These are phyloP conservation scores for Triticum monococcum DNA, from an alignment of 176 grass and related monocot species.

Conservation along the genomic window DNA sequence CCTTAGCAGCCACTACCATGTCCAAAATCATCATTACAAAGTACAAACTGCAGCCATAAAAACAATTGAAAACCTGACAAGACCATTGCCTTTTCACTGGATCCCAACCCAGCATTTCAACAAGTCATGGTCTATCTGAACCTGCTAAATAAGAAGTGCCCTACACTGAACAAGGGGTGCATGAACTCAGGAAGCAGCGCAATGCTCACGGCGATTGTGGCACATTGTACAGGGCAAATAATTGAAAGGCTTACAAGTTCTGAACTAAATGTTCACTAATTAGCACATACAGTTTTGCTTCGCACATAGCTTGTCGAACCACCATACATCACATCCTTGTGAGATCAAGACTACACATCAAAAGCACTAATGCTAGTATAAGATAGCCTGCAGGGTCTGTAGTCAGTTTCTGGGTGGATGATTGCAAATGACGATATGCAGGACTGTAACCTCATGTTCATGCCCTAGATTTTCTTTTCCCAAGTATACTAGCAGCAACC, in stretches of 20 bases:
- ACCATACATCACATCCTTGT: neutral
- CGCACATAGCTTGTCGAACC: too few relatives aligned
- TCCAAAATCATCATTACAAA: too few relatives aligned
- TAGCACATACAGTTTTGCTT: neutral
- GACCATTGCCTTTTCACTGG: neutral
- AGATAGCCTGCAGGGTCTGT: neutral
- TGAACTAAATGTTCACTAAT: neutral
- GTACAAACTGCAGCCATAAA: too few relatives aligned
- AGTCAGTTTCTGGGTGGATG: neutral
- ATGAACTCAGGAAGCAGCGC: neutral
- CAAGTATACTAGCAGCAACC: neutral
- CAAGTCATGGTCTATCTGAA: neutral
- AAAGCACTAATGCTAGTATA: neutral
- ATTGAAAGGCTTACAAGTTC: neutral
- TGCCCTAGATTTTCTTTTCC: neutral
- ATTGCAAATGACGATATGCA: neutral
- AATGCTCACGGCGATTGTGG: neutral
- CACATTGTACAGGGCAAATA: too few relatives aligned
- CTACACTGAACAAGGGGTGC: neutral
- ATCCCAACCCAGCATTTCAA: neutral
- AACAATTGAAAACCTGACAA: neutral
- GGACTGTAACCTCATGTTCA: neutral
- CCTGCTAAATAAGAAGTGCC: neutral
- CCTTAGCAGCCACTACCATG: too few relatives aligned
- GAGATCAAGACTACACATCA: neutral